Conservation (phyloP, 176 grass and related monocot genomes). For the Panicum miliaceum region DNA sequence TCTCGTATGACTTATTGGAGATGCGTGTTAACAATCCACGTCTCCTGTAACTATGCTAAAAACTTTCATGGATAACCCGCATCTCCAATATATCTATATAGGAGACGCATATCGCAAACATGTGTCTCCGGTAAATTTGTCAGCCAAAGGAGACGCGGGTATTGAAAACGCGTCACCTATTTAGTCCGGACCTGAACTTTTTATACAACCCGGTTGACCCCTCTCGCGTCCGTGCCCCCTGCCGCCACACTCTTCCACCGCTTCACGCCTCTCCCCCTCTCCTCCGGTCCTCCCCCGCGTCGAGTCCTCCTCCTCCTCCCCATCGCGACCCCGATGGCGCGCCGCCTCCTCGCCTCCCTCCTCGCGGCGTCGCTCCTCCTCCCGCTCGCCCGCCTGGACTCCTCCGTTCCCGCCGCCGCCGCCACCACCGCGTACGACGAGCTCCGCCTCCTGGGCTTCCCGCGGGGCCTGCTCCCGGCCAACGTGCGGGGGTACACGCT, state of each 20-base stretch:
- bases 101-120: no score
- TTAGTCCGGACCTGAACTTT: no score
- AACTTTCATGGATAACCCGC: no score
- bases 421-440: constrained; percentile 54
- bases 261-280: constrained; percentile 25
- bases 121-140: no score
- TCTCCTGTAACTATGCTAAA: no score
- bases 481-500: constrained; percentile 59
- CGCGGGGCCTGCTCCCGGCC: constrained; percentile 54
- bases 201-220: no score
- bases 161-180: no score
- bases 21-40: no score
- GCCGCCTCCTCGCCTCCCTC: constrained; percentile 33
- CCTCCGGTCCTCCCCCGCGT: neutral
- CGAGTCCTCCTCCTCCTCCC: neutral
- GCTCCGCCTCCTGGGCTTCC: constrained; percentile 56
- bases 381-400: constrained; percentile 41
- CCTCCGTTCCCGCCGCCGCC: neutral
- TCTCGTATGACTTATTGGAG: no score
- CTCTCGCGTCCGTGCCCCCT: no score
- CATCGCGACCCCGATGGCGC: constrained; percentile 21
- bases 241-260: constrained; percentile 20
- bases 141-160: no score
- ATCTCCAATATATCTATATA: no score
- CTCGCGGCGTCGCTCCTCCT: constrained; percentile 34